Conservation (phyloP, 345 rosid species). For the Excoecaria agallocha region DNA sequence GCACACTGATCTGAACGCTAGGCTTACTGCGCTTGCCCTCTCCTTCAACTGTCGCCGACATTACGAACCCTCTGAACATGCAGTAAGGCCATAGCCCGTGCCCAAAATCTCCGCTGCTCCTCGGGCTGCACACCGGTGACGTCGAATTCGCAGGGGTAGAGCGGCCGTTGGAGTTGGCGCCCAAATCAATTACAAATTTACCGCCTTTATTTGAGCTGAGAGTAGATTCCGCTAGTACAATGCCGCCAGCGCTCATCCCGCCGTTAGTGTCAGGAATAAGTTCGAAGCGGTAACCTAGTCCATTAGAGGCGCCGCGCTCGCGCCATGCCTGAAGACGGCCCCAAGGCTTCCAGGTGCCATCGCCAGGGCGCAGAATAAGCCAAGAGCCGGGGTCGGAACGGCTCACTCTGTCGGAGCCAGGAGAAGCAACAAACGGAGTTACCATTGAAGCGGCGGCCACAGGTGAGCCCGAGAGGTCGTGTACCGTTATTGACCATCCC, state of each 20-base stretch:
- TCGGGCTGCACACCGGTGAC: conserved; percentile 74
- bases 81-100: conserved; percentile 68
- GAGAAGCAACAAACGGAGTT: conserved; percentile 83
- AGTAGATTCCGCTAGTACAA: conserved; percentile 68
- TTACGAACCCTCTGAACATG: conserved; percentile 69
- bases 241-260: conserved; percentile 48
- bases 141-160: conserved; percentile 32
- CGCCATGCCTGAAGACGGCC: conserved; percentile 95
- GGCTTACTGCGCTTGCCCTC: conserved; percentile 88
- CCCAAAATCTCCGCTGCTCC: conserved; percentile 75
- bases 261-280: conserved; percentile 56
- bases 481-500: conserved; percentile 93
- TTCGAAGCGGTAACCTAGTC: conserved; percentile 76
- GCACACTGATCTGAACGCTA: conserved; percentile 79
- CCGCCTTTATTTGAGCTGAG: conserved; percentile 68
- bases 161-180: conserved; percentile 31
- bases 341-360: conserved; percentile 90
- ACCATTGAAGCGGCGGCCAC: conserved; percentile 81
- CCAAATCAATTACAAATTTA: conserved; percentile 64
- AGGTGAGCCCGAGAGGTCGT: conserved; percentile 87
- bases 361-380: conserved; percentile 84
- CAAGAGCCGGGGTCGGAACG: conserved; percentile 86
- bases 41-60: conserved; percentile 84
- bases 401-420: conserved; percentile 83
- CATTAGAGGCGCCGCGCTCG: conserved; percentile 66